Evolutionary conservation across 345 rosid genomes (phyloP).

Genomic region (Schrenkiella parvula): DNA sequence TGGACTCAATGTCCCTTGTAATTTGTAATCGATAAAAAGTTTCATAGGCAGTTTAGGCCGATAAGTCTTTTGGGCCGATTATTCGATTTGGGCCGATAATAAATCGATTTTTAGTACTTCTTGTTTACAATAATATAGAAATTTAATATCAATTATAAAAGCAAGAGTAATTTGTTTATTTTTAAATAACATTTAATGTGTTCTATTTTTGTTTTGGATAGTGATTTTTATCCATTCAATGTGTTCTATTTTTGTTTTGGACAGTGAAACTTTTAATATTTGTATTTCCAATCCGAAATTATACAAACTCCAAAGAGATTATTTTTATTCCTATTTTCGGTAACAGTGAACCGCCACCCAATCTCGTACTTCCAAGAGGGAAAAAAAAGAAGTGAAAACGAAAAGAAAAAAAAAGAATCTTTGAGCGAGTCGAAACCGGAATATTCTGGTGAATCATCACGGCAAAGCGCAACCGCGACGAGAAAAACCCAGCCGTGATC

Average conservation of each 20-base stretch:
- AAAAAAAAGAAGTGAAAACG: neutral
- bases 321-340: conserved; percentile 23
- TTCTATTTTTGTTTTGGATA: no score
- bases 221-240: neutral
- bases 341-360: conserved; percentile 22
- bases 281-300: neutral
- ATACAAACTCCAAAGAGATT: conserved; percentile 20
- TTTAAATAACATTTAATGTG: no score
- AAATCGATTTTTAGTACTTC: no score
- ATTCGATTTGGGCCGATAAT: no score
- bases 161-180: no score
- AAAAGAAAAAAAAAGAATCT: conserved; percentile 12
- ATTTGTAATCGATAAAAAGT: no score
- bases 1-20: no score
- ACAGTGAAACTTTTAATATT: neutral
- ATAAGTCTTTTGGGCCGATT: no score
- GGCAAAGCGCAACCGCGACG: conserved; percentile 63
- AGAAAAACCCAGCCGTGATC: conserved; percentile 72
- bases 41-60: no score
- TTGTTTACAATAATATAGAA: no score
- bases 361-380: neutral
- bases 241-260: no score
- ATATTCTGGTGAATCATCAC: conserved; percentile 12
- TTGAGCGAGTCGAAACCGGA: neutral
- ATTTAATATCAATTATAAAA: no score